phyloP scores from a whole-genome alignment of 176 grass and related monocot species.

The Zizania latifolia region DNA sequence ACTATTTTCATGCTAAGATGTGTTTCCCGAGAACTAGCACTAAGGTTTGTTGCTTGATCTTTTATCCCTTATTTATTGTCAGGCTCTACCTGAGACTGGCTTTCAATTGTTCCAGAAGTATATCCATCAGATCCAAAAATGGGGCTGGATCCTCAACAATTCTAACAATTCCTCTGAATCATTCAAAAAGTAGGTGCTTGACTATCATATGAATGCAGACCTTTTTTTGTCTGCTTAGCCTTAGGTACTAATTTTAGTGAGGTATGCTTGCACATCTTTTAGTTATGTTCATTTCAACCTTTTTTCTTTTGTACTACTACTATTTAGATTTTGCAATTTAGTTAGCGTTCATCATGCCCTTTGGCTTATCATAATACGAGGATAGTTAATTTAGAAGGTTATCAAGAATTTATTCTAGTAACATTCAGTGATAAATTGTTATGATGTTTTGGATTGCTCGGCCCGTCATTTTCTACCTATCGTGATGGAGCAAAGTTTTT shows the following conservation, averaged over 20 bases:
- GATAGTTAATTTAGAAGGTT: neutral
- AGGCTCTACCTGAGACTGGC: conserved; percentile 85
- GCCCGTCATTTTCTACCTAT: neutral
- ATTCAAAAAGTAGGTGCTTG: conserved; percentile 66
- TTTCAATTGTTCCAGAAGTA: conserved; percentile 92
- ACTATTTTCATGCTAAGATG: neutral
- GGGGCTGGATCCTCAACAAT: conserved; percentile 79
- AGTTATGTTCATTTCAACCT: neutral
- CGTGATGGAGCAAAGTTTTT: neutral
- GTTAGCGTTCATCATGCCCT: neutral
- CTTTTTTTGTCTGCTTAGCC: neutral
- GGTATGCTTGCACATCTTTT: neutral
- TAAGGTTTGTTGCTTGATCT: conserved; percentile 5
- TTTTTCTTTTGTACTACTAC: neutral
- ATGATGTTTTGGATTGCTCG: neutral
- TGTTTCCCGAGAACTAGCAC: neutral
- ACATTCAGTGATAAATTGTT: neutral
- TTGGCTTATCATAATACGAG: neutral
- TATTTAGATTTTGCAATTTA: neutral
- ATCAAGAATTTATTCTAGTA: neutral
- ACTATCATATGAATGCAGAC: neutral
- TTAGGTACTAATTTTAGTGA: neutral
- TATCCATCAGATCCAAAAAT: conserved; percentile 68
- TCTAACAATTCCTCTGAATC: conserved; percentile 45
- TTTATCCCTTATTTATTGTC: conserved; percentile 6